Percentiles rank a stretch among this genome's conserved stretches.
These are phyloP conservation scores for Penicillium thymicola DNA, from an alignment of 2,329 filamentous ascomycete genomes.

Conservation along the genomic window DNA sequence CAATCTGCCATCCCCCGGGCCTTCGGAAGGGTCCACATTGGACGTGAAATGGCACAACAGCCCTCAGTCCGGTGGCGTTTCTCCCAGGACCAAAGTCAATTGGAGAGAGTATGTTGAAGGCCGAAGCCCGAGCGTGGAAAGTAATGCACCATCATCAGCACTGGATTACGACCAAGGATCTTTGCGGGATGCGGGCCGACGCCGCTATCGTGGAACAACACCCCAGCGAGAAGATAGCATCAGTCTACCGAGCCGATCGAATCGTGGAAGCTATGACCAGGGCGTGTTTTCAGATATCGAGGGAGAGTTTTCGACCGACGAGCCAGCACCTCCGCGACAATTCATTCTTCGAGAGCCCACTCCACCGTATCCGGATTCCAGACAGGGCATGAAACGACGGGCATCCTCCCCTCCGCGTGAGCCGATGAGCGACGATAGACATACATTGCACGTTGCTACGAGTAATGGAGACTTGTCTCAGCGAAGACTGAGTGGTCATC, in stretches of 20 bases:
- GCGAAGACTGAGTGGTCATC: conserved; percentile 52
- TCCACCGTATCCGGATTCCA: conserved; percentile 40
- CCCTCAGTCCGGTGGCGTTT: conserved; percentile 41
- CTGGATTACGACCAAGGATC: conserved; percentile 41
- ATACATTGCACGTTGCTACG: conserved; percentile 33
- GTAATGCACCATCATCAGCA: conserved; percentile 37
- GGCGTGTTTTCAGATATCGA: conserved; percentile 52
- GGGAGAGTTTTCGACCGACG: conserved; percentile 41
- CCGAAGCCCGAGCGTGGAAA: conserved; percentile 45
- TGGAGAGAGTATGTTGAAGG: conserved; percentile 44
- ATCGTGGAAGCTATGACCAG: conserved; percentile 62
- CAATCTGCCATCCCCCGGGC: conserved; percentile 33
- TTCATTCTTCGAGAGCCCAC: conserved; percentile 41
- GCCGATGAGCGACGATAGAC: conserved; percentile 37
- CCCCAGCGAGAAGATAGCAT: conserved; percentile 50
- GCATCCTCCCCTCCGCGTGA: conserved; percentile 63
- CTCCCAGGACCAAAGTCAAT: conserved; percentile 38
- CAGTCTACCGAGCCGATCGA: conserved; percentile 51
- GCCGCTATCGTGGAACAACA: conserved; percentile 50
- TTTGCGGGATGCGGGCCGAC: conserved; percentile 36
- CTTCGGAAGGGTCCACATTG: conserved; percentile 31
- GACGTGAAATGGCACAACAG: conserved; percentile 41
- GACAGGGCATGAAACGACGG: conserved; percentile 60
- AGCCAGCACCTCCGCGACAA: conserved; percentile 35
- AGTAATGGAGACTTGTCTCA: conserved; percentile 54